Percentiles rank a stretch among this genome's conserved stretches.
phyloP scores from a whole-genome alignment of 305 asterid genomes.

The Fraxinus angustifolia region DNA sequence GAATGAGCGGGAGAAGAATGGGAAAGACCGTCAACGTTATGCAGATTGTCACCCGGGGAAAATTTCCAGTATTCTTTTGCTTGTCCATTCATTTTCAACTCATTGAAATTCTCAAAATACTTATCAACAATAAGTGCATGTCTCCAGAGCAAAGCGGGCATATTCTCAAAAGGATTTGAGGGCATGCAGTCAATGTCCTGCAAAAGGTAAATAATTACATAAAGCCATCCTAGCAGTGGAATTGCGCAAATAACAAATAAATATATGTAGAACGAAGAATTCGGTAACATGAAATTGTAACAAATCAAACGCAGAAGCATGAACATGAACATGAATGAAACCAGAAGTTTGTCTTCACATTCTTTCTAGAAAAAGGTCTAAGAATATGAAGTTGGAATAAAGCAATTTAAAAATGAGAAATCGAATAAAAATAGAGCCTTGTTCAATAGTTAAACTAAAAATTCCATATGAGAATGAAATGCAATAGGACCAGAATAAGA shows the following conservation, averaged over 20 bases:
- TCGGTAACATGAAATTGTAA: not conserved
- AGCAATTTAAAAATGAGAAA: constrained; percentile 3
- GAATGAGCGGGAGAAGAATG: constrained; percentile 53
- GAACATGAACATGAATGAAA: not conserved
- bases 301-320: not conserved
- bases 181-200: constrained; percentile 65
- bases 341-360: constrained; percentile 11
- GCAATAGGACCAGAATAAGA: constrained; percentile 11
- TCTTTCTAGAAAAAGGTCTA: constrained; percentile 13
- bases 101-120: constrained; percentile 35
- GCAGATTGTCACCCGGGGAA: constrained; percentile 46
- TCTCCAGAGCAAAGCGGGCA: constrained; percentile 36
- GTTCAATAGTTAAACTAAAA: constrained; percentile 6
- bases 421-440: constrained; percentile 10
- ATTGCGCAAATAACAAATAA: not conserved
- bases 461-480: constrained; percentile 5
- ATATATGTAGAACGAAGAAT: not conserved
- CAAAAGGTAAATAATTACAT: constrained; percentile 18
- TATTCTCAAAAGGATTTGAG: constrained; percentile 43
- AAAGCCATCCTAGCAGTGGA: not conserved
- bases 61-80: constrained; percentile 49
- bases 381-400: not conserved
- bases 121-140: constrained; percentile 33
- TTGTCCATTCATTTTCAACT: constrained; percentile 45
- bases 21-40: constrained; percentile 40